Percentiles rank a stretch among this genome's conserved stretches.
Evolutionary conservation across 225 moss, liverwort and hornwort species (phyloP).

Genomic region (Lunularia cruciata): DNA sequence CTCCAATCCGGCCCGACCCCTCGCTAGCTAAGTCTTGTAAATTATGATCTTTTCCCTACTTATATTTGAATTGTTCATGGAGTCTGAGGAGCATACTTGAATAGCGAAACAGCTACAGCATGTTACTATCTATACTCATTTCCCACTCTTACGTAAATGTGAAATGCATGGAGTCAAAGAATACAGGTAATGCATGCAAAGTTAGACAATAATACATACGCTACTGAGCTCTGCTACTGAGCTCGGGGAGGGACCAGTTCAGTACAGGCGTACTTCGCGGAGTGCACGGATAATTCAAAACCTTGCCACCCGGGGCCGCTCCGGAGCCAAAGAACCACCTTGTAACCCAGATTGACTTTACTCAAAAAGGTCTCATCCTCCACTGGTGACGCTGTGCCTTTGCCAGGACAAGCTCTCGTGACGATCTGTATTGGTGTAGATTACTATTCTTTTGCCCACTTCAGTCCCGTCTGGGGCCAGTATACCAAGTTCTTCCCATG

Average conservation of each 20-base stretch:
- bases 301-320: background rate
- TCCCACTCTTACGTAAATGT: too few relatives aligned
- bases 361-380: background rate
- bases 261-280: background rate
- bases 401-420: background rate
- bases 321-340: conserved; percentile 4
- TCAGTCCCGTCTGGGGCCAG: background rate
- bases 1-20: too few relatives aligned
- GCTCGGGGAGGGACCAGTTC: background rate
- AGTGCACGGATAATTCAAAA: background rate
- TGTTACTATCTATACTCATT: too few relatives aligned
- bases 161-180: too few relatives aligned
- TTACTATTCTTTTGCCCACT: background rate
- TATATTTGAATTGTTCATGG: too few relatives aligned
- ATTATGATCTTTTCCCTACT: too few relatives aligned
- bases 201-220: too few relatives aligned
- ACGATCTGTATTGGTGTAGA: background rate
- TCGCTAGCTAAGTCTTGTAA: too few relatives aligned
- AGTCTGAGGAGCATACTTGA: too few relatives aligned
- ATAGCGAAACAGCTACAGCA: too few relatives aligned
- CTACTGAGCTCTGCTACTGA: too few relatives aligned
- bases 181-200: too few relatives aligned
- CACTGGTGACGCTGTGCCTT: background rate
- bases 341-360: background rate
- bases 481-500: background rate